phyloP scores from a whole-genome alignment of 495 filamentous ascomycete genomes.

The Tetracladium marchalianum region DNA sequence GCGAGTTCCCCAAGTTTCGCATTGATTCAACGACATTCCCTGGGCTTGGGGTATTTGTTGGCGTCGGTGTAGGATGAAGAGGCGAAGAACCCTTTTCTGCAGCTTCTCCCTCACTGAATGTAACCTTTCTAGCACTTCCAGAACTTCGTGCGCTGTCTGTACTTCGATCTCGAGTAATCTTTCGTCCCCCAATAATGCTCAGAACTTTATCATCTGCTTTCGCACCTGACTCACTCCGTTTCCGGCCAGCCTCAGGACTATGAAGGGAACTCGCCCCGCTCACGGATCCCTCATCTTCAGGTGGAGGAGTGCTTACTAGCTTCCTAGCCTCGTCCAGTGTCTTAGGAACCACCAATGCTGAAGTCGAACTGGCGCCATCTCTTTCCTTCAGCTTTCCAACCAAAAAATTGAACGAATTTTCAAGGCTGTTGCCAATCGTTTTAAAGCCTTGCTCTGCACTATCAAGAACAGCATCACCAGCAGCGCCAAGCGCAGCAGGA shows the following conservation, averaged over 20 bases:
- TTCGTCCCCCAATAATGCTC: conserved; percentile 52
- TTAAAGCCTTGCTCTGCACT: conserved; percentile 88
- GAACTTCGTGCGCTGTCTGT: conserved; percentile 63
- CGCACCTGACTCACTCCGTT: conserved; percentile 13
- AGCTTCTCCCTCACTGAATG: conserved; percentile 27
- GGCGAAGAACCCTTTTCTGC: conserved; percentile 23
- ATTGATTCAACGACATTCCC: conserved; percentile 66
- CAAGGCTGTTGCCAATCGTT: conserved; percentile 76
- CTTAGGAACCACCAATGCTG: conserved; percentile 56
- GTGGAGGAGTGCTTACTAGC: conserved; percentile 63
- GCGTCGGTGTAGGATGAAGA: conserved; percentile 5
- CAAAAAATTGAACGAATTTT: conserved; percentile 87
- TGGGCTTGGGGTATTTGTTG: conserved; percentile 9
- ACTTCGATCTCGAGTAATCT: conserved; percentile 58
- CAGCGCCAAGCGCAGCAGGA: conserved; percentile 67
- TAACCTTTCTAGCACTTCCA: conserved; percentile 42
- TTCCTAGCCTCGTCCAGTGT: conserved; percentile 88
- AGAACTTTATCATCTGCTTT: conserved; percentile 47
- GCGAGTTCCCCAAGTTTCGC: conserved; percentile 69
- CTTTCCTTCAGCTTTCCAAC: conserved; percentile 80
- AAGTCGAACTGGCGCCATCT: conserved; percentile 27
- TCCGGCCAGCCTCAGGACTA: conserved; percentile 27
- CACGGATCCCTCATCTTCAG: conserved; percentile 40
- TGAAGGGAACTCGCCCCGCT: conserved; percentile 36
- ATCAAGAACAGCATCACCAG: conserved; percentile 71